These are phyloP conservation scores for Pseudogymnoascus pannorum DNA, from an alignment of 2,329 filamentous ascomycete genomes.

Conservation along the genomic window DNA sequence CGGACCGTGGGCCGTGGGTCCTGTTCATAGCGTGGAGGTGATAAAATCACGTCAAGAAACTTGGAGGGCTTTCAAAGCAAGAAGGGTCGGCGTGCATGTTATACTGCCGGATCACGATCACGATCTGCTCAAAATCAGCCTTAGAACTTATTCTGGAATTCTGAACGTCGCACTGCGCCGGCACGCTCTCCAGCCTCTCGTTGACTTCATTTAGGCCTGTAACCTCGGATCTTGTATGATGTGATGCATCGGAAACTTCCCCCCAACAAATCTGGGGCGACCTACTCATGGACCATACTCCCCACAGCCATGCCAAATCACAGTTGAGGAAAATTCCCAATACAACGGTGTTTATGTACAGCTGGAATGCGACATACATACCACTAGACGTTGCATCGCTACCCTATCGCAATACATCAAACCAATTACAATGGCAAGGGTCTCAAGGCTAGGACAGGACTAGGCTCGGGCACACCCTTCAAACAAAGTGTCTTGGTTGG, in stretches of 20 bases:
- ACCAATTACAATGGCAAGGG: background rate
- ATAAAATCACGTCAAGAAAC: background rate
- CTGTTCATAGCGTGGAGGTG: background rate
- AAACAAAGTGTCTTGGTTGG: background rate
- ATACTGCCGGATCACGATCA: background rate
- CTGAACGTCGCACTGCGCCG: conserved; percentile 3
- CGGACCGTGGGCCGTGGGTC: background rate
- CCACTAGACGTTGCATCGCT: background rate
- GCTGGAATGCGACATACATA: background rate
- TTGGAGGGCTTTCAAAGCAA: background rate
- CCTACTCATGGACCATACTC: background rate
- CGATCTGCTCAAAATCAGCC: background rate
- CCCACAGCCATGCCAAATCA: conserved; percentile 4
- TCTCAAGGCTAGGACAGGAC: background rate
- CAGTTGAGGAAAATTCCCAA: background rate
- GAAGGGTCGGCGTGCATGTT: background rate
- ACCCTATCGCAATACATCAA: background rate
- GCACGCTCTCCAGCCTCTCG: background rate
- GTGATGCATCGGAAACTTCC: conserved; percentile 2
- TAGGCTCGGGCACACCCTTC: background rate
- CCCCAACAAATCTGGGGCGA: background rate
- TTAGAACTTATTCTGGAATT: conserved; percentile 6
- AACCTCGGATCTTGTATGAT: conserved; percentile 5
- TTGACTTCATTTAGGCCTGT: conserved; percentile 4
- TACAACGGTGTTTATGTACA: background rate